Evolutionary conservation across 768 basidiomycete species (phyloP).

Genomic region (Phanerodontia chrysosporium): DNA sequence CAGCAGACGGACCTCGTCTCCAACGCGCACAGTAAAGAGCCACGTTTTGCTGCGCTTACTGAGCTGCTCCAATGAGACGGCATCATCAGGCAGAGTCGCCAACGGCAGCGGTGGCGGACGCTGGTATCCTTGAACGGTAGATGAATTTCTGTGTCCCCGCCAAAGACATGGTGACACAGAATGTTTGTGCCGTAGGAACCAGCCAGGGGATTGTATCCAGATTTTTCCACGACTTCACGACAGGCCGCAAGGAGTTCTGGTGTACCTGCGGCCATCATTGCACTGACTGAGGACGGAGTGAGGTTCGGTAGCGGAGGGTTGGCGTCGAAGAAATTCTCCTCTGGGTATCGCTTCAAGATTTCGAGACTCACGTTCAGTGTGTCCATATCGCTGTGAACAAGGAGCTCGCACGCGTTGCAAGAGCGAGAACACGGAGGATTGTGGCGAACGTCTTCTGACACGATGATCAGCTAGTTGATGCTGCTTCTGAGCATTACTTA

Average conservation of each 20-base stretch:
- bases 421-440: too few species aligned
- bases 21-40: too few species aligned
- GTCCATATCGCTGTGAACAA: too few species aligned
- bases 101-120: background rate
- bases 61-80: background rate
- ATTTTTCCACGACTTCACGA: background rate
- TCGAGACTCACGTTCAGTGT: background rate
- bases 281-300: background rate
- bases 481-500: too few species aligned
- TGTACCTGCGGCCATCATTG: background rate
- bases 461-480: too few species aligned
- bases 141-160: too few species aligned
- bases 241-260: background rate
- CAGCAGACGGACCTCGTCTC: too few species aligned
- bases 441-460: too few species aligned
- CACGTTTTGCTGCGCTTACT: background rate
- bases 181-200: constrained; percentile 4
- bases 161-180: background rate
- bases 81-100: background rate
- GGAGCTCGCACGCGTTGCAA: too few species aligned
- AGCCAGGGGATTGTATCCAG: too few species aligned
- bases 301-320: background rate
- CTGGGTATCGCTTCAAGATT: background rate
- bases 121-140: background rate
- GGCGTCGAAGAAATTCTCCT: background rate